A percentile compares a stretch with the other conserved stretches of the same genome.
phyloP scores from a whole-genome alignment of 306 rosid species.

The Elaeagnus macrophylla region DNA sequence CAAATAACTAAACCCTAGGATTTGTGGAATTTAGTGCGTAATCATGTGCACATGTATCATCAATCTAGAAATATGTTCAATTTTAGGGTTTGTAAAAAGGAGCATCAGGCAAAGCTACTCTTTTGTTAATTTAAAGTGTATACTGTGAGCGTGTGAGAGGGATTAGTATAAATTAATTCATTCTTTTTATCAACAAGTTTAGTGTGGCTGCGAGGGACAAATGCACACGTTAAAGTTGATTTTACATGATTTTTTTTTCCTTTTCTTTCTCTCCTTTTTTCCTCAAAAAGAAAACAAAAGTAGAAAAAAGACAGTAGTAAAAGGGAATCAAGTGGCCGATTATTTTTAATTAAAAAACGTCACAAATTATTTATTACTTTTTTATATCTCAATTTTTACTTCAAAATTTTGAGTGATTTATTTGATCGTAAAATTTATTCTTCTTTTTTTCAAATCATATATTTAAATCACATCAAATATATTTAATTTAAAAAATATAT shows the following conservation, averaged over 20 bases:
- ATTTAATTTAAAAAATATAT: no score
- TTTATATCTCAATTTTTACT: constrained; percentile 14
- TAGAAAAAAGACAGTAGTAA: constrained; percentile 18
- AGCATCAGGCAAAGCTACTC: constrained; percentile 17
- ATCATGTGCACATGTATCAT: constrained; percentile 20
- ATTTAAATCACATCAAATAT: no score
- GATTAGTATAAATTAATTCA: constrained; percentile 21
- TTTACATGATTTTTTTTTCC: constrained; percentile 17
- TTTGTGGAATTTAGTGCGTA: constrained; percentile 36
- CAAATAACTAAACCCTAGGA: constrained; percentile 40
- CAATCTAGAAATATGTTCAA: not conserved
- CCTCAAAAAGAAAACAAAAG: constrained; percentile 1
- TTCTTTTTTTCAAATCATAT: no score
- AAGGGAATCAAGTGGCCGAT: constrained; percentile 28
- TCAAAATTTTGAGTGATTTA: no score
- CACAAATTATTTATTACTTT: constrained; percentile 20
- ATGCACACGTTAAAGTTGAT: constrained; percentile 51
- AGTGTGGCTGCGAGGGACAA: constrained; percentile 43
- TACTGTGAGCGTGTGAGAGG: constrained; percentile 27
- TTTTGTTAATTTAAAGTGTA: constrained; percentile 25
- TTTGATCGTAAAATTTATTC: no score
- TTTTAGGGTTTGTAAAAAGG: constrained; percentile 21
- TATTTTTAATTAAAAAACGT: no score
- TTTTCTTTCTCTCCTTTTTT: constrained; percentile 6
- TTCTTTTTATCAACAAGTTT: not conserved